Evolutionary conservation across 1,284 basidiomycete genomes (phyloP), one percentile per base, ranked within the genome.

Genomic region (Erythrobasidium hasegawianum): DNA sequence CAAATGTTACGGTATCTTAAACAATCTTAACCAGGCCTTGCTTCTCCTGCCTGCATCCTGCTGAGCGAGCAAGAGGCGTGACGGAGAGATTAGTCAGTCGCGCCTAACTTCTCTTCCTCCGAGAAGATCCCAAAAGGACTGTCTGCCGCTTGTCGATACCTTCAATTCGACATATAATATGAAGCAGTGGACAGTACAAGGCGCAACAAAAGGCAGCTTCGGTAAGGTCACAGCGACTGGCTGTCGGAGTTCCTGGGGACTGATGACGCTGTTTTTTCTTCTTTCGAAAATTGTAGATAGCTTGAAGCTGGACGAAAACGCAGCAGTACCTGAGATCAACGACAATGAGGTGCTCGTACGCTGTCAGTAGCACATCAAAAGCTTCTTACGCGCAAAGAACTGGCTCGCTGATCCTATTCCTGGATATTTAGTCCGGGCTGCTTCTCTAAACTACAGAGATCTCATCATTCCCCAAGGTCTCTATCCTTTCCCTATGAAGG

Each of bases 401-500:
- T n/a, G n/a, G n/a, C n/a, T n/a, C n/a, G n/a, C n/a, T n/a, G n/a
- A 10, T 41, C 11, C 11, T 41, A 41, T 24, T 47, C 22, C 14
- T 8, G 50, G 8, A 53, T 7, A n/a, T 53, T 20, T 20, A 53
- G 50, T 57, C 33, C 27, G 24, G 26, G 55, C 55, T n/a, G 38
- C 33, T 9, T 57, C 55, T 2, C 55, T 57, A 13, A 57, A 57
- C 33, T 57, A 57, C 55, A 14, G 55, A 13, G 55, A 57, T 40
- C 24, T 38, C 11, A 39, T 57, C 14, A 39, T 57, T n/a, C 26
- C 38, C 10, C 27, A 57, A 33, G 40, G 66, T 68, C 55, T 49
- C 11, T 78, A 77, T 56, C 77, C 77, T 0, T 73, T 75, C 7
- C 72, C 75, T 13, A 58, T 67, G 26, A 71, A 72, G 1, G 67